A percentile compares a stretch with the other conserved stretches of the same genome.
Evolutionary conservation across 768 basidiomycete species (phyloP).

Genomic region (Tricholoma terreum): DNA sequence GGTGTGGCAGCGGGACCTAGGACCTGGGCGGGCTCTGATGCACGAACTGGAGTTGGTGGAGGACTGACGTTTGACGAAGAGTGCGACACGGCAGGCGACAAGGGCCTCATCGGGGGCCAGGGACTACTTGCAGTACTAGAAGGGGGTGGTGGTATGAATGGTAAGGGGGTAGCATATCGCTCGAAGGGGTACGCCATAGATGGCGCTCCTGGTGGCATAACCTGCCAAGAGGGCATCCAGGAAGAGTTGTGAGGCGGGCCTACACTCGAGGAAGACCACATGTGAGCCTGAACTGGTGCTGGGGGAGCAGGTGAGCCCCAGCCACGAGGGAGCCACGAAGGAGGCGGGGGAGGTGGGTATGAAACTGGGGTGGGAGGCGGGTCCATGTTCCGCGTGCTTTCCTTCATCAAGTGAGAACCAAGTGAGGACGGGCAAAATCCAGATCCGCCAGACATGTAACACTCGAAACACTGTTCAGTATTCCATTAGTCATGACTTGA

Average conservation of each 20-base stretch:
- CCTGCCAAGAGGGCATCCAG: conserved; percentile 1
- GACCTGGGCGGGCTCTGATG: background rate
- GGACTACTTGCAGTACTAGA: background rate
- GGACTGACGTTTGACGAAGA: background rate
- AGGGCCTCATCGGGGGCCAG: background rate
- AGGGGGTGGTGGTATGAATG: conserved; percentile 10
- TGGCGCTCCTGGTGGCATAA: background rate
- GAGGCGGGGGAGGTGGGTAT: background rate
- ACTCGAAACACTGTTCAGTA: conserved; percentile 30
- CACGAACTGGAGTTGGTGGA: background rate
- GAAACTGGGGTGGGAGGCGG: background rate
- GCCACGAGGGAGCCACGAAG: too few relatives aligned
- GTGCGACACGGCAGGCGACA: conserved; percentile 1
- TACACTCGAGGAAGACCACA: background rate
- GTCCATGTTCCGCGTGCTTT: background rate
- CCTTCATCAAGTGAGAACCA: conserved; percentile 8
- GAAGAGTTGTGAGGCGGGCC: background rate
- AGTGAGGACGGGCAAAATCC: background rate
- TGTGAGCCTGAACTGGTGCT: background rate
- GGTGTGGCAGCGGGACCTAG: conserved; percentile 1
- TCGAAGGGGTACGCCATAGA: background rate
- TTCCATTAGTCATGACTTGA: background rate
- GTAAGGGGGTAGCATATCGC: background rate
- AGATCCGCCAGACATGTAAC: conserved; percentile 17
- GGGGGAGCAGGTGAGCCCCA: background rate